These are phyloP conservation scores for Aphanomyces euteiches DNA, from an alignment of 352 stramenopile species.

Conservation along the genomic window DNA sequence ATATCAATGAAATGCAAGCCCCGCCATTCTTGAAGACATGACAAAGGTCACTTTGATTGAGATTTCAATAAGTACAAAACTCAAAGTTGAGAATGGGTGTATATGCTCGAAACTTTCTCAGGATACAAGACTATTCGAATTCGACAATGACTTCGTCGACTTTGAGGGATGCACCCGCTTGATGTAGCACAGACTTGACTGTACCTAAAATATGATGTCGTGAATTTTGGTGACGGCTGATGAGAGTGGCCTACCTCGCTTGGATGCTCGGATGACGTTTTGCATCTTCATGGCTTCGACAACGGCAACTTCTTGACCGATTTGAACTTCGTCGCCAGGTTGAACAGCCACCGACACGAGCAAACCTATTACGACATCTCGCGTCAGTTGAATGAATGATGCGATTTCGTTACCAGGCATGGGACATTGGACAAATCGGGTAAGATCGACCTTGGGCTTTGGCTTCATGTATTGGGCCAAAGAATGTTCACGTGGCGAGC, in stretches of 20 bases:
- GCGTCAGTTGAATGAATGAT: too few species aligned
- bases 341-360: slow-evolving; percentile 80
- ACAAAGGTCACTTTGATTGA: too few species aligned
- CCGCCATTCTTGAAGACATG: too few species aligned
- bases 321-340: slow-evolving; percentile 89
- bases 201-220: slow-evolving; percentile 30
- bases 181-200: slow-evolving; percentile 77
- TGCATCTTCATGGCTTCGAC: slow-evolving; percentile 99
- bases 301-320: slow-evolving; percentile 91
- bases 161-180: slow-evolving; percentile 86
- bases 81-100: too few species aligned
- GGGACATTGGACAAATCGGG: slow-evolving; percentile 88
- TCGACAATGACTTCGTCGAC: slow-evolving; percentile 90
- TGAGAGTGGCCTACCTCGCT: slow-evolving; percentile 45
- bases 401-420: slow-evolving; percentile 77
- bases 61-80: too few species aligned
- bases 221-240: neutral
- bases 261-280: slow-evolving; percentile 92
- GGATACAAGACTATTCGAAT: slow-evolving; percentile 60
- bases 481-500: slow-evolving; percentile 83
- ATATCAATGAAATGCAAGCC: too few species aligned
- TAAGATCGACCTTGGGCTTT: slow-evolving; percentile 88
- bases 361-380: slow-evolving; percentile 36
- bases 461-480: slow-evolving; percentile 87
- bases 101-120: too few species aligned